Conservation (phyloP, 1,284 basidiomycete genomes). For the Melampsora americana region DNA sequence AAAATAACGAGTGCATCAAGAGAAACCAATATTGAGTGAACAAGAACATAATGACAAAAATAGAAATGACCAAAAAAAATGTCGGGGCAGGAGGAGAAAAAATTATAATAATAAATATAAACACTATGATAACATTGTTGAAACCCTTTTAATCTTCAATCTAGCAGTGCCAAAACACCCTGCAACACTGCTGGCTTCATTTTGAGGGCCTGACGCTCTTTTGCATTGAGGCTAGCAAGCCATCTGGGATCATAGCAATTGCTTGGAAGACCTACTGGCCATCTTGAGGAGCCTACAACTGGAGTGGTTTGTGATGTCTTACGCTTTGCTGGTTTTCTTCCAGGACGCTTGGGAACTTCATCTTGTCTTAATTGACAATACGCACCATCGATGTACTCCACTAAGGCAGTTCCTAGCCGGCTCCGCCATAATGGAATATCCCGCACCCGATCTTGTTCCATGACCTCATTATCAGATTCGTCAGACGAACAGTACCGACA, state of each 20-base stretch:
- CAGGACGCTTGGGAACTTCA: background rate
- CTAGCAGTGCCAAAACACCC: too few relatives aligned
- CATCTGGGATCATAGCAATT: background rate
- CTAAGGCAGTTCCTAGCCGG: background rate
- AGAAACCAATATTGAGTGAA: too few relatives aligned
- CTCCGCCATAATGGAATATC: constrained; percentile 16
- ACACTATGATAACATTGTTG: too few relatives aligned
- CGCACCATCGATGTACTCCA: background rate
- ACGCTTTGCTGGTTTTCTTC: background rate
- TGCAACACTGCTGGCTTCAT: too few relatives aligned
- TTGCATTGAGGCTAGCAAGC: background rate
- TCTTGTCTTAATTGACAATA: background rate
- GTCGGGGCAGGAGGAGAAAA: too few relatives aligned
- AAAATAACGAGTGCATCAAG: too few relatives aligned
- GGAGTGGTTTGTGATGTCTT: background rate
- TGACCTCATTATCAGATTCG: background rate
- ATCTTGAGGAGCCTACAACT: background rate
- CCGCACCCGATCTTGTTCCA: background rate
- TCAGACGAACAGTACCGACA: constrained; percentile 16
- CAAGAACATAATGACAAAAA: too few relatives aligned
- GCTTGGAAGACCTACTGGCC: background rate
- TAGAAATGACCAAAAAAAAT: too few relatives aligned
- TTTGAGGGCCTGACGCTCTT: background rate
- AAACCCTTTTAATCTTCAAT: too few relatives aligned
- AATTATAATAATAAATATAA: too few relatives aligned